Evolutionary conservation across 176 grass and related monocot genomes (phyloP), one percentile per base, ranked within the genome.

Genomic region (Elymus sibiricus): DNA sequence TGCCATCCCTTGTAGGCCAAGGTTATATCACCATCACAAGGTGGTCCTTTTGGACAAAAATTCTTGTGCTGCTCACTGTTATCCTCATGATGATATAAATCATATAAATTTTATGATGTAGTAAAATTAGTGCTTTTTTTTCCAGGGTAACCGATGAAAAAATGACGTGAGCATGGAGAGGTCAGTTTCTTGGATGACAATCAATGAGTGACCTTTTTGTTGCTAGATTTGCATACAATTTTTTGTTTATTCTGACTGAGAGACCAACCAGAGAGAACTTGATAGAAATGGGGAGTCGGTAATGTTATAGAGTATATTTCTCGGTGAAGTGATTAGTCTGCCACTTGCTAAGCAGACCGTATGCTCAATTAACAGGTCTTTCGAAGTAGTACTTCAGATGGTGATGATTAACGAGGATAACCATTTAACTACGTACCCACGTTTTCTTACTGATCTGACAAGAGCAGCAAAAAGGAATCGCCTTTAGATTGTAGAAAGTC

Each of bases 1-100:
- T 94, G 89, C 51, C 81, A 86, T 97, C 31, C 75, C 91, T 97
- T 92, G 75, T 76, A 3, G 31, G 31, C 2, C 31, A 32, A 32
- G 87, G 78, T 34, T 25, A n/a, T n/a, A n/a, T n/a, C n/a, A n/a
- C n/a, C n/a, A n/a, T n/a, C n/a, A n/a, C 89, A 95, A 95, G 86
- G 74, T 70, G 5, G n/a, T n/a, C n/a, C n/a, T n/a, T n/a, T n/a
- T n/a, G n/a, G n/a, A n/a, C n/a, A n/a, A n/a, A n/a, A n/a, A n/a
- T 69, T 29, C 8, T 55, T 32, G 4, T 70, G 22, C 17, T 19
- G 32, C 17, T 22, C 35, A 37, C 65, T 37, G 7, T 7, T 22
- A 17, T 32, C 37, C 17, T 3, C 3, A 21, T 19, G 29, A 32
- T 32, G 31, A 32, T 32, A 32, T 32, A 32, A 32, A 32, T 32